Evolutionary conservation across 345 rosid genomes (phyloP).

Genomic region (Boechera divaricarpa): DNA sequence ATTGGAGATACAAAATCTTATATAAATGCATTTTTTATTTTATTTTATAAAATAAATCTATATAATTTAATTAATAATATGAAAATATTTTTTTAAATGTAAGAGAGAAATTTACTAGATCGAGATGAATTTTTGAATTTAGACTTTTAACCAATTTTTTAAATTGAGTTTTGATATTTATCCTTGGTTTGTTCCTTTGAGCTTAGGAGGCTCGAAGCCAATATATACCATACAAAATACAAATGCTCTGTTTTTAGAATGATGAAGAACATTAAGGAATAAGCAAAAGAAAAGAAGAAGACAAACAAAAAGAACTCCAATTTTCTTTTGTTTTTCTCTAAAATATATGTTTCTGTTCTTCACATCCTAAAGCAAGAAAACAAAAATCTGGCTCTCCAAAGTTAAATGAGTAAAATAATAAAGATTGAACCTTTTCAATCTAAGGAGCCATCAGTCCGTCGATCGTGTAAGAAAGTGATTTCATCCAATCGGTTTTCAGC

Average conservation of each 20-base stretch:
- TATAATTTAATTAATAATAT: too few relatives aligned
- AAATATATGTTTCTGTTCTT: slow-evolving; percentile 38
- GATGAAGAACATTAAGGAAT: slow-evolving; percentile 7
- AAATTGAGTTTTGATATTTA: too few relatives aligned
- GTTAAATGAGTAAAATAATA: slow-evolving; percentile 48
- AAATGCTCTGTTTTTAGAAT: slow-evolving; percentile 6
- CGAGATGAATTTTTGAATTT: too few relatives aligned
- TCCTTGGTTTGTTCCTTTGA: neutral
- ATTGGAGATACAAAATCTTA: neutral
- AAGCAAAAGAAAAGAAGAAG: slow-evolving; percentile 2
- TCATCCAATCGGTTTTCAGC: slow-evolving; percentile 90
- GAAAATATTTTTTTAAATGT: too few relatives aligned
- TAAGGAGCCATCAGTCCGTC: slow-evolving; percentile 98
- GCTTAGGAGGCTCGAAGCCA: neutral
- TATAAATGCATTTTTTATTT: too few relatives aligned
- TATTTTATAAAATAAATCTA: too few relatives aligned
- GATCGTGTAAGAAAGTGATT: slow-evolving; percentile 87
- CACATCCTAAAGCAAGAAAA: slow-evolving; percentile 22
- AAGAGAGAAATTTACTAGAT: neutral
- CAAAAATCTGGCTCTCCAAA: slow-evolving; percentile 19
- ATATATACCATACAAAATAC: slow-evolving; percentile 4
- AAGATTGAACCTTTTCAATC: slow-evolving; percentile 40
- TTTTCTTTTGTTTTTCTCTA: neutral
- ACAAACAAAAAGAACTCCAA: neutral
- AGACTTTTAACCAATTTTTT: too few relatives aligned